phyloP scores from a whole-genome alignment of 805 yeast species.

The Barnettozyma siamensis region DNA sequence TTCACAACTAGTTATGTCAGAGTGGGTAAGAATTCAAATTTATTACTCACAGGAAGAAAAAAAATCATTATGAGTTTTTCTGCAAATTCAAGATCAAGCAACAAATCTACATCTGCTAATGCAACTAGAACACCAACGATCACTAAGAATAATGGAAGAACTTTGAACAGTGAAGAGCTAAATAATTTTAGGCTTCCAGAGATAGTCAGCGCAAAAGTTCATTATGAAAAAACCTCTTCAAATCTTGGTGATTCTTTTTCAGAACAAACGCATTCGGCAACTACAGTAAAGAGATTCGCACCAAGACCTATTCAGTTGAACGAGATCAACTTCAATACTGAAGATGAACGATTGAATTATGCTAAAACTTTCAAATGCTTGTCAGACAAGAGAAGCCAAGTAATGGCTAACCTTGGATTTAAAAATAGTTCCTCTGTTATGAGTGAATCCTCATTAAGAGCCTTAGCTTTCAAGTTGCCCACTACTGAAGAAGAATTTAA shows the following conservation, averaged over 20 bases:
- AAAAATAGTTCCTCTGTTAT: slow-evolving; percentile 30
- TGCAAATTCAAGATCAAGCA: slow-evolving; percentile 4
- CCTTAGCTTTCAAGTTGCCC: slow-evolving; percentile 53
- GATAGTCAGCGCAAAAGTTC: slow-evolving; percentile 20
- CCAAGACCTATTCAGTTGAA: slow-evolving; percentile 21
- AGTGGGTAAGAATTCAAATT: slow-evolving; percentile 50
- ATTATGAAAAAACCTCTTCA: slow-evolving; percentile 22
- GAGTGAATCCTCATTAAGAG: slow-evolving; percentile 38
- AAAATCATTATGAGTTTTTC: slow-evolving; percentile 49
- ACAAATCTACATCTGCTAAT: not conserved
- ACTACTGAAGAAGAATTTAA: slow-evolving; percentile 41
- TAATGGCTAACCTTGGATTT: slow-evolving; percentile 37
- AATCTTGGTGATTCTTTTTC: slow-evolving; percentile 12
- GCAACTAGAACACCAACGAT: slow-evolving; percentile 4
- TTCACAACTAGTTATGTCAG: slow-evolving; percentile 74
- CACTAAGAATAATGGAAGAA: not conserved
- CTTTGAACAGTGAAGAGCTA: slow-evolving; percentile 9
- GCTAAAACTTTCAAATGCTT: slow-evolving; percentile 25
- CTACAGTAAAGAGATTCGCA: slow-evolving; percentile 3
- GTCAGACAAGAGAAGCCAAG: slow-evolving; percentile 35
- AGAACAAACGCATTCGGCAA: slow-evolving; percentile 3
- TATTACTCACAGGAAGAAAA: slow-evolving; percentile 39
- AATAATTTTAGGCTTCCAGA: slow-evolving; percentile 19
- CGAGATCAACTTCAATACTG: slow-evolving; percentile 14
- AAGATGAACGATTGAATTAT: slow-evolving; percentile 18